Evolutionary conservation across 768 basidiomycete species (phyloP).

Genomic region (Calocybe gangraenosa): DNA sequence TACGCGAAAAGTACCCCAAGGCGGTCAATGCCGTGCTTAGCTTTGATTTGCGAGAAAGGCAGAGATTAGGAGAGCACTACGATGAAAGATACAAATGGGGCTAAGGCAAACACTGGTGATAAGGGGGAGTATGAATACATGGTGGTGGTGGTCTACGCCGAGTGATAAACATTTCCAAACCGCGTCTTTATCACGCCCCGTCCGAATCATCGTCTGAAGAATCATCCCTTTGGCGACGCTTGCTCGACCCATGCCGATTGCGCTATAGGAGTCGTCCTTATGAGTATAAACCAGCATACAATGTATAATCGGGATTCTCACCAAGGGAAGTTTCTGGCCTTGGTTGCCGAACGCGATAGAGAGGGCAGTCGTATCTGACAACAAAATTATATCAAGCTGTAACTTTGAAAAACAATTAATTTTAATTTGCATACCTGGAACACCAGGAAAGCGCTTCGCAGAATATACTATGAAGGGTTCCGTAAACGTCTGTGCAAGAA

Average conservation of each 20-base stretch:
- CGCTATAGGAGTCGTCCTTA: constrained; percentile 41
- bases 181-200: constrained; percentile 25
- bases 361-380: constrained; percentile 77
- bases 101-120: constrained; percentile 5
- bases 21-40: constrained; percentile 28
- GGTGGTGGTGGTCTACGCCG: neutral
- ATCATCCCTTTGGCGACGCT: constrained; percentile 57
- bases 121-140: too few species aligned
- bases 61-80: constrained; percentile 24
- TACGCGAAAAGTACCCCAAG: constrained; percentile 50
- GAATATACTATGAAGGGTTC: constrained; percentile 85
- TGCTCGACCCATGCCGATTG: constrained; percentile 74
- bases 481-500: constrained; percentile 82
- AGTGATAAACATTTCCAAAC: neutral
- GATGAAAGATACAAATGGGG: constrained; percentile 26
- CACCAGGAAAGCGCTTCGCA: constrained; percentile 93
- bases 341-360: constrained; percentile 88
- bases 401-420: constrained; percentile 14
- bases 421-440: constrained; percentile 59
- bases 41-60: constrained; percentile 27
- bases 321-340: constrained; percentile 85
- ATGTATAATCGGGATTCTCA: constrained; percentile 35
- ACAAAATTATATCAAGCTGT: constrained; percentile 7
- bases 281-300: constrained; percentile 17
- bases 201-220: constrained; percentile 72